phyloP scores from a whole-genome alignment of 352 stramenopile species.

The Phytophthora megakarya region DNA sequence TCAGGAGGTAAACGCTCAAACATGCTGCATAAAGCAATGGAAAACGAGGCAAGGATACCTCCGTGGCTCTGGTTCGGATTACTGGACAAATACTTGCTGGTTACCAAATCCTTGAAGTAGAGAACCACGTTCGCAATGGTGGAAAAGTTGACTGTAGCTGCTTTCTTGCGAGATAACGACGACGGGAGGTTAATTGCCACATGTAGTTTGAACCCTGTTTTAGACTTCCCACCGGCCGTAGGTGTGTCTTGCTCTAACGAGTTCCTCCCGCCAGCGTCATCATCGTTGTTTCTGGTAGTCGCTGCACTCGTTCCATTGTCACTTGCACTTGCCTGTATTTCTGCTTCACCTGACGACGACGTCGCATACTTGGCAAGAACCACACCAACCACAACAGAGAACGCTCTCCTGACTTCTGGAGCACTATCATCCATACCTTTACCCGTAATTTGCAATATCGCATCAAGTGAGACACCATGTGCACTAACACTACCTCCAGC shows the following conservation, averaged over 20 bases:
- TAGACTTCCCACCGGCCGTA: constrained; percentile 45
- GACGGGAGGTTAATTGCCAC: constrained; percentile 55
- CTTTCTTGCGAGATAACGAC: constrained; percentile 63
- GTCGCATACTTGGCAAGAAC: constrained; percentile 79
- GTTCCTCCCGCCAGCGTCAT: constrained; percentile 37
- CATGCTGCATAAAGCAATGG: constrained; percentile 77
- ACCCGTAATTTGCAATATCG: constrained; percentile 66
- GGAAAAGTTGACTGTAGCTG: constrained; percentile 64
- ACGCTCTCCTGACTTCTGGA: constrained; percentile 65
- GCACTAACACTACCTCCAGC: constrained; percentile 21
- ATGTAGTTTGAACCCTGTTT: constrained; percentile 79
- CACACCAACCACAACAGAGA: constrained; percentile 71
- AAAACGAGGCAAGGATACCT: constrained; percentile 71
- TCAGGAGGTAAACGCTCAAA: constrained; percentile 74
- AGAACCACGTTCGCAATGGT: constrained; percentile 75
- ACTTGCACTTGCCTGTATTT: constrained; percentile 38
- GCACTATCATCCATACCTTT: constrained; percentile 83
- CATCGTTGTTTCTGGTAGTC: constrained; percentile 28
- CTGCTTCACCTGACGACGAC: constrained; percentile 46
- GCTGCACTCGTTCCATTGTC: constrained; percentile 16
- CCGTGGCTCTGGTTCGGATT: constrained; percentile 63
- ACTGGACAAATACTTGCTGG: constrained; percentile 60
- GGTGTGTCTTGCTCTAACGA: constrained; percentile 34
- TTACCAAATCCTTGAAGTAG: constrained; percentile 81
- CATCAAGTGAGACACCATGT: constrained; percentile 62